These are phyloP conservation scores for Candida manassasensis DNA, from an alignment of 805 yeast species.

Conservation along the genomic window DNA sequence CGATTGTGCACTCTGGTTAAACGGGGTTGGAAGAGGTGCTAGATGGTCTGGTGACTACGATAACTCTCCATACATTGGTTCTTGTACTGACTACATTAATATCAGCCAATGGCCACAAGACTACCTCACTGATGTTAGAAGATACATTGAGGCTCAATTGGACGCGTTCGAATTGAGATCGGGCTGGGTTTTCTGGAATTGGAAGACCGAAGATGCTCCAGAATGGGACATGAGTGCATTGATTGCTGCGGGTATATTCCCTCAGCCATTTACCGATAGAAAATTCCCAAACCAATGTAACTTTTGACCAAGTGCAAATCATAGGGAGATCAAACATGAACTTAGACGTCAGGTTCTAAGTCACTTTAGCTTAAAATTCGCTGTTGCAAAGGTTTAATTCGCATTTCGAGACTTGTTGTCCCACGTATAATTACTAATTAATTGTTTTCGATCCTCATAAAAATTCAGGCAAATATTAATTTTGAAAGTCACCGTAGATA, in stretches of 20 bases:
- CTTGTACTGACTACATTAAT: constrained; percentile 45
- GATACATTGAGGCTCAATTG: constrained; percentile 82
- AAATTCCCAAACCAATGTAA: constrained; percentile 64
- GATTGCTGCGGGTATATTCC: constrained; percentile 59
- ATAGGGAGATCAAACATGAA: too few relatives aligned
- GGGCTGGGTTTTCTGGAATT: constrained; percentile 95
- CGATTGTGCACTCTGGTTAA: constrained; percentile 85
- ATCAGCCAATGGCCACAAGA: constrained; percentile 52
- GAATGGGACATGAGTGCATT: constrained; percentile 84
- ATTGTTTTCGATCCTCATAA: too few relatives aligned
- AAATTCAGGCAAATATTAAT: too few relatives aligned
- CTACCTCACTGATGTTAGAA: constrained; percentile 55
- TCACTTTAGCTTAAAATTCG: too few relatives aligned
- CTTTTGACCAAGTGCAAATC: background rate
- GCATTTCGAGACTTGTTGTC: too few relatives aligned
- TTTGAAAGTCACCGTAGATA: too few relatives aligned
- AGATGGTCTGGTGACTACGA: constrained; percentile 65
- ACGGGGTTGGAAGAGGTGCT: constrained; percentile 81
- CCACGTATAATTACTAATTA: too few relatives aligned
- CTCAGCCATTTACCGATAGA: constrained; percentile 72
- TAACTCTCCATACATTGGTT: constrained; percentile 45
- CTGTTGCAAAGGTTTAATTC: too few relatives aligned
- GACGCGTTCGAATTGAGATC: constrained; percentile 68
- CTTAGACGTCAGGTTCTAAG: too few relatives aligned
- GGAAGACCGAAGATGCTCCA: constrained; percentile 76